phyloP scores from a whole-genome alignment of 2,329 filamentous ascomycete genomes.

The Dryadomyces quercivorus region DNA sequence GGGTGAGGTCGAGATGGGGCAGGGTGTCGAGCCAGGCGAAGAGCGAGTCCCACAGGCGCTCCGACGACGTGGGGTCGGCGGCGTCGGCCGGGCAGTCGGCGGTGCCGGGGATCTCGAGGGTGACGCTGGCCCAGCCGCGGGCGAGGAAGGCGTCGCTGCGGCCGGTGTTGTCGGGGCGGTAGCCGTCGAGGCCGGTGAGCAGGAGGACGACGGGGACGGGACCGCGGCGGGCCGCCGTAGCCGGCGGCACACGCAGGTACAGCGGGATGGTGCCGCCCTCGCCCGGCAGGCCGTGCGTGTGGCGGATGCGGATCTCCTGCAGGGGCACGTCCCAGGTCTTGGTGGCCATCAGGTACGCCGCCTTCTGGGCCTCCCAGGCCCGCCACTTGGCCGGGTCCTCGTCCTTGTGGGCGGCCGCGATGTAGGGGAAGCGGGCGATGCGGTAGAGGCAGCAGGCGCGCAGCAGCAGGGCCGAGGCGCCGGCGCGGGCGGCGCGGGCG shows the following conservation, averaged over 20 bases:
- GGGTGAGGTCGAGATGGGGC: conserved; percentile 40
- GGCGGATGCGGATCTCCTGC: conserved; percentile 48
- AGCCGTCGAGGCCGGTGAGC: conserved; percentile 50
- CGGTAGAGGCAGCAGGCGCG: conserved; percentile 61
- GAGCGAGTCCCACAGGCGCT: conserved; percentile 50
- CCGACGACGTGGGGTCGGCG: conserved; percentile 43
- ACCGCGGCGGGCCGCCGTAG: conserved; percentile 15
- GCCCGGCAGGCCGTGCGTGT: conserved; percentile 27
- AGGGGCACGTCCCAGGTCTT: conserved; percentile 44
- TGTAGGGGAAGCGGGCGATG: conserved; percentile 58
- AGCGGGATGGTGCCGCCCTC: conserved; percentile 42
- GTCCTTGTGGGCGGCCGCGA: conserved; percentile 25
- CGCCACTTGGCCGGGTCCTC: conserved; percentile 36
- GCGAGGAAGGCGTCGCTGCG: conserved; percentile 48
- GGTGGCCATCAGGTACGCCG: conserved; percentile 46
- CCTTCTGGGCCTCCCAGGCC: conserved; percentile 56
- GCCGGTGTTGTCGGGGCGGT: conserved; percentile 49
- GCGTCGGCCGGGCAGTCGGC: conserved; percentile 55
- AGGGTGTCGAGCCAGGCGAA: conserved; percentile 41
- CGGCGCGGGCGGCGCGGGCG: conserved; percentile 30
- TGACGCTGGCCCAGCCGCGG: conserved; percentile 50
- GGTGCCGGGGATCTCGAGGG: conserved; percentile 54
- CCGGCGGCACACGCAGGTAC: conserved; percentile 49
- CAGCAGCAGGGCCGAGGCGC: conserved; percentile 52
- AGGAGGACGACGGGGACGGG: conserved; percentile 37